Evolutionary conservation across 345 rosid genomes (phyloP), one percentile per base, ranked within the genome.

Genomic region (Erysimum cheiranthoides): DNA sequence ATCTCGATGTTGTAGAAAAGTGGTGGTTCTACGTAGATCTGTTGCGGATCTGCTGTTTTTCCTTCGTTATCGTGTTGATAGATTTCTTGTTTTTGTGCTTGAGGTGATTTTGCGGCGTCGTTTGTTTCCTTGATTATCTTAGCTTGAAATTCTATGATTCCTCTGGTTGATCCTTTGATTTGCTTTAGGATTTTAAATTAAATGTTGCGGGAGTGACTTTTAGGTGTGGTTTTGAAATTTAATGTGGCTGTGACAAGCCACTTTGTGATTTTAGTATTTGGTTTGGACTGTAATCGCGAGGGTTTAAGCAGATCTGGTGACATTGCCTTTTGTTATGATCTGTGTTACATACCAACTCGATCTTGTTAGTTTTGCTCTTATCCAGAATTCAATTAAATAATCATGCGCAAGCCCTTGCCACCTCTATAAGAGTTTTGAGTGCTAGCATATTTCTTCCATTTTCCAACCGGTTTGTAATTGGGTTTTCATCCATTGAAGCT

Each of bases 231-330:
- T 61, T 52, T 51, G 54, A 34, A 32, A 2, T 13, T 45, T 46
- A 14, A 32, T 40, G 61, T 72, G 38, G 63, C 46, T 16, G 35
- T 38, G n/a, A 57, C 18, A 11, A 32, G 65, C 34, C 2, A 16
- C 34, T 62, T 27, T 62, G 17, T 38, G 16, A 39, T 71, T 42
- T 60, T 5, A 3, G 13, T 52, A 52, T 39, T 18, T 56, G 38
- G 47, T 28, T 46, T 68, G 4, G 5, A 35, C 50, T 34, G 43
- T 32, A 36, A 35, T 56, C 67, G 47, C 36, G 1, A 71, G 36
- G 8, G n/a, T 65, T 58, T 28, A 56, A 57, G 72, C 61, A 62
- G 76, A 77, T 77, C 76, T 70, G 66, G 46, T 77, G 60, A n/a
- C 39, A 21, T 61, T 52, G 14, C 30, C 31, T 60, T 38, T 30